Base-by-base conservation (phyloP, 768 basidiomycete species). In the Cystobasidium ongulense region DNA sequence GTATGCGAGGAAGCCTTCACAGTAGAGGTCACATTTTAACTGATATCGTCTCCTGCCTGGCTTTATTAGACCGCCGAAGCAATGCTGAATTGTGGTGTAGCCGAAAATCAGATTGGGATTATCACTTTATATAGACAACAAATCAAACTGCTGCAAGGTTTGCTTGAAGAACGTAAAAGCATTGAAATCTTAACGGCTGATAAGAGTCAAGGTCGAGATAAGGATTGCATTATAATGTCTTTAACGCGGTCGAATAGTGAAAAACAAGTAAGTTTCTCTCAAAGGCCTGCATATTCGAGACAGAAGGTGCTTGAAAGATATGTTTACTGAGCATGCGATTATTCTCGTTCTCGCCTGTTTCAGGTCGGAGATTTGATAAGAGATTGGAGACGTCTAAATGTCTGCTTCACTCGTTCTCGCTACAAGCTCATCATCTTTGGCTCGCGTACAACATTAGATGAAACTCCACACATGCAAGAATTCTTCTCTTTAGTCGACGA, bases 381-480 rank as follows among this genome's bases (percentile, higher is more conserved):
- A 77, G 96, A 99, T 80, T 97, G 95, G 94, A 85, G 96, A 41
- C 82, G 96, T 38, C 88, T 97, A 85, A 99, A 99, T 79, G 96
- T 99, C 21, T 90, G 92, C 7, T 92, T 98, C 80, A 97, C 95
- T 0, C 88, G 96, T 18, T 95, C 94, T 0, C 87, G 89, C 68
- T 86, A 87, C 38, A 99, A 99, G 82, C 83, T 99, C 1, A 84
- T 97, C 81, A 89, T 99, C 73, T 85, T 99, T 77, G 95, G 96
- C 2, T 94, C 92, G 0, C 85, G 88, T 50, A 85, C 82, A 78
- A 99, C 95, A 0, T 84, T 99, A 11, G 36, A 67, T 8, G 46
- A 66, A 23, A 79, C 81, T 54, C 64, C 87, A 0, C 80, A 96
- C 35, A 82, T 98, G 41, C 80, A 82, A 1, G 86, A 89, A 31